A percentile compares a stretch with the other conserved stretches of the same genome.
phyloP scores from a whole-genome alignment of 192 early-diverging fungal species.

The Allomyces macrogynus region DNA sequence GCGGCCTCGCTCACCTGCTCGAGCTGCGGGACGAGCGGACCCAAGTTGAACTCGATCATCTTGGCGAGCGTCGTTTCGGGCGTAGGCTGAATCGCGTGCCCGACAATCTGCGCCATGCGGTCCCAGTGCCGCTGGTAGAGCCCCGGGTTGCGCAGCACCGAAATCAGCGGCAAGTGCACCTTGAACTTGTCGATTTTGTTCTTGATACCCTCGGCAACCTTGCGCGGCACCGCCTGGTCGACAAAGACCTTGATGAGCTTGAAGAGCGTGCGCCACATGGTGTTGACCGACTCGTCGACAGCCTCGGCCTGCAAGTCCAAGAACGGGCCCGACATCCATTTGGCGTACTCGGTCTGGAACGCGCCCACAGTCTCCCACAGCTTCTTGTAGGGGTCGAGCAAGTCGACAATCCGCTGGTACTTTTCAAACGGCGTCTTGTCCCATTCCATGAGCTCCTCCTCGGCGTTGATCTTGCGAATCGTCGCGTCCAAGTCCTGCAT shows the following conservation, averaged over 20 bases:
- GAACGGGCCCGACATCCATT: slow-evolving; percentile 49
- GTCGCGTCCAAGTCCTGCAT: slow-evolving; percentile 70
- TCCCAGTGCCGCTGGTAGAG: slow-evolving; percentile 93
- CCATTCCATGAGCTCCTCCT: slow-evolving; percentile 12
- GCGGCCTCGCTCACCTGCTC: slow-evolving; percentile 77
- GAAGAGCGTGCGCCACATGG: slow-evolving; percentile 60
- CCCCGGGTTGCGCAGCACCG: slow-evolving; percentile 87
- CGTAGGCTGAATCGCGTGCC: slow-evolving; percentile 40
- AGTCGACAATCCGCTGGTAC: slow-evolving; percentile 54
- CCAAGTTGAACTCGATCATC: slow-evolving; percentile 82
- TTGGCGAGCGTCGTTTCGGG: slow-evolving; percentile 79
- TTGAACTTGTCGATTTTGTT: slow-evolving; percentile 57
- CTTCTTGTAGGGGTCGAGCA: slow-evolving; percentile 76
- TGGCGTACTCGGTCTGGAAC: slow-evolving; percentile 63
- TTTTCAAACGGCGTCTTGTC: slow-evolving; percentile 7
- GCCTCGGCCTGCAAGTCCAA: slow-evolving; percentile 69
- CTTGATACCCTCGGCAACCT: slow-evolving; percentile 84
- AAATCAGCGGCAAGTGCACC: slow-evolving; percentile 55
- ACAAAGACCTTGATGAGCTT: slow-evolving; percentile 74
- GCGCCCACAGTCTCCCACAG: slow-evolving; percentile 79
- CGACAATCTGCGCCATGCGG: slow-evolving; percentile 65
- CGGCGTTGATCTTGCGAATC: slow-evolving; percentile 81
- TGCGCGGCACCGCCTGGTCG: slow-evolving; percentile 85
- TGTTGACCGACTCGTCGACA: slow-evolving; percentile 72
- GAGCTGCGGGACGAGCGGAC: slow-evolving; percentile 61